Base-by-base conservation (phyloP, 2,329 filamentous ascomycete species). In the Coniochaeta hoffmannii region DNA sequence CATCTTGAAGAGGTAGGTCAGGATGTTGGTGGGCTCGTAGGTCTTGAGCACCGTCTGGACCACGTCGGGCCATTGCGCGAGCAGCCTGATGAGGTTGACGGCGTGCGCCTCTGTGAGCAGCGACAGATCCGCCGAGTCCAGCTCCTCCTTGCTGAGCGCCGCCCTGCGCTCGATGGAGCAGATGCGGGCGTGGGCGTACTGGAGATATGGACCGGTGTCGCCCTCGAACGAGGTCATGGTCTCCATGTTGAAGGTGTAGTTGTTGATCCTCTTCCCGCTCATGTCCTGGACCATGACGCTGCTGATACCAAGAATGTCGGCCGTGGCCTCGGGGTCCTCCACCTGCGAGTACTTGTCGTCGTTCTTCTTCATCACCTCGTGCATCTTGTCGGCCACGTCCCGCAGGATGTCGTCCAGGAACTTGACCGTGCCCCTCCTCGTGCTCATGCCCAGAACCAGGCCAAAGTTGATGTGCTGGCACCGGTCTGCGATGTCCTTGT, bases 211-310 rank as follows among this genome's bases (percentile, higher is more conserved):
- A 8, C 90, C 90, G 2, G 89, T 94, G 69, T 93, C 89, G 41
- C 89, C 89, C 72, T 94, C 89, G 61, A 92, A 92, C 3, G 86
- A 89, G 8, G 85, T 88, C 87, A 94, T 92, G 61, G 82, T 80
- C 57, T 90, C 84, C 78, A 91, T 85, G 73, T 92, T 86, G 72
- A 93, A 92, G 56, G 80, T 77, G 67, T 85, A 86, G 71, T 84
- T 83, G 70, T 83, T 83, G 69, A 83, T 80, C 65, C 83, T 83
- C 83, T 97, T 97, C 69, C 93, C 94, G 61, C 83, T 88, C 90
- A 97, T 96, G 68, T 97, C 94, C 73, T 97, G 93, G 19, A 96
- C 90, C 91, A 97, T 97, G 67, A 97, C 93, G 67, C 89, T 88
- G 61, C 88, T 92, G 68, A 97, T 97, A 60, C 93, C 94, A 3